Percentiles rank a stretch among this genome's conserved stretches.
Evolutionary conservation across 768 basidiomycete species (phyloP).

Genomic region (Cyathus striatus): DNA sequence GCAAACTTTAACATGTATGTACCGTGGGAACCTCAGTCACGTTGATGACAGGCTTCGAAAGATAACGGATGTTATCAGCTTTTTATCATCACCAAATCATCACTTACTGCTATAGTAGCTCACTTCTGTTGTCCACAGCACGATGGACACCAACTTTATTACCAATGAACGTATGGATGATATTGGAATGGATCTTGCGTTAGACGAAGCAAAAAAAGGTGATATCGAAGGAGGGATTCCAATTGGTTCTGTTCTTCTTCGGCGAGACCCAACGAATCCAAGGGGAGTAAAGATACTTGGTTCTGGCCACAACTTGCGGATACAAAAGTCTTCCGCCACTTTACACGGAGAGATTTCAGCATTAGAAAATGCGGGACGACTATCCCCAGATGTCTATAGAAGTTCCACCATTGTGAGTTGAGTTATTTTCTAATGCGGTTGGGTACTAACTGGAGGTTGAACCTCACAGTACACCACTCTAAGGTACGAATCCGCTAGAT

Average conservation of each 20-base stretch:
- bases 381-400: constrained; percentile 37
- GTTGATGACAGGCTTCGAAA: no score
- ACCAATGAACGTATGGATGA: constrained; percentile 11
- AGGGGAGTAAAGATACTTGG: constrained; percentile 17
- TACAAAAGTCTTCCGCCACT: constrained; percentile 27
- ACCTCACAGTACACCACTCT: constrained; percentile 28
- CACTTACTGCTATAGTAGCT: no score
- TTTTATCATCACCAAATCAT: no score
- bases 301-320: constrained; percentile 27
- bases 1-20: no score
- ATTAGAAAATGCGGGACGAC: constrained; percentile 47
- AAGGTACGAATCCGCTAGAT: constrained; percentile 14
- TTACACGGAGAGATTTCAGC: constrained; percentile 33
- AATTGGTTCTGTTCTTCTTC: constrained; percentile 47
- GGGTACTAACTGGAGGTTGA: not conserved
- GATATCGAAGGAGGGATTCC: constrained; percentile 54
- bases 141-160: no score
- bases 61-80: no score
- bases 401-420: constrained; percentile 42
- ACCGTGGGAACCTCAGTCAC: no score
- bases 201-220: constrained; percentile 39
- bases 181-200: constrained; percentile 11
- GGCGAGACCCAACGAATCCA: constrained; percentile 13
- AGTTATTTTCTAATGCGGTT: not conserved
- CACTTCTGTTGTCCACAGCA: no score